Evolutionary conservation across 2,329 filamentous ascomycete genomes (phyloP).

Genomic region (Aspergillus glaucus): DNA sequence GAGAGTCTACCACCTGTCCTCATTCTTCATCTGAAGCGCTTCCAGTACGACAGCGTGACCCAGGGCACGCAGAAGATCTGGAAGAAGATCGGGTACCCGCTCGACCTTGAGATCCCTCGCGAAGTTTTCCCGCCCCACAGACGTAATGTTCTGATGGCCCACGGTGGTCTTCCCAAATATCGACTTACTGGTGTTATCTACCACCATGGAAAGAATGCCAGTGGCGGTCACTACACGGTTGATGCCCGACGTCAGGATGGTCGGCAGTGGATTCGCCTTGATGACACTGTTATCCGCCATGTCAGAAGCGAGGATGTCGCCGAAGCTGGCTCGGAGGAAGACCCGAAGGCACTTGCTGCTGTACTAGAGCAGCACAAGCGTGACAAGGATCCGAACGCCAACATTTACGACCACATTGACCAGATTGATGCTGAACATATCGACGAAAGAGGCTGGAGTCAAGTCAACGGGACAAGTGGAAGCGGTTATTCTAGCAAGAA

Average conservation of each 20-base stretch:
- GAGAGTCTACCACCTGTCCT: constrained; percentile 85
- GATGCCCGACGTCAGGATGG: constrained; percentile 91
- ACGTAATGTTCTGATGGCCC: constrained; percentile 58
- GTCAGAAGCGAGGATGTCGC: constrained; percentile 85
- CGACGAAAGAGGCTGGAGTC: constrained; percentile 67
- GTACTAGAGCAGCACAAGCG: constrained; percentile 62
- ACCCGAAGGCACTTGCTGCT: constrained; percentile 60
- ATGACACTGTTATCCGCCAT: constrained; percentile 84
- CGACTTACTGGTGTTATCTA: constrained; percentile 86
- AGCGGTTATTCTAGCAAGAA: constrained; percentile 55
- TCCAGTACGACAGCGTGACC: constrained; percentile 84
- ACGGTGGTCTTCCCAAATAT: constrained; percentile 72
- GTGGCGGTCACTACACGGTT: constrained; percentile 95
- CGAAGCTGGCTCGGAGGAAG: constrained; percentile 75
- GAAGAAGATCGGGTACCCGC: constrained; percentile 93
- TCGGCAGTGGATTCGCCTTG: constrained; percentile 91
- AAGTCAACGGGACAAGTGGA: constrained; percentile 61
- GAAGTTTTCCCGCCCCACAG: constrained; percentile 78
- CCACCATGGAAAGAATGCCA: constrained; percentile 95
- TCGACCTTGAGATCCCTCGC: constrained; percentile 88
- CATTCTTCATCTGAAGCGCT: constrained; percentile 92
- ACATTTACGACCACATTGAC: constrained; percentile 65
- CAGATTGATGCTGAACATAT: constrained; percentile 63
- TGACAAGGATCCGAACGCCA: constrained; percentile 47
- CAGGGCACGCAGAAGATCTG: constrained; percentile 90